Evolutionary conservation across 805 yeast genomes (phyloP).

Genomic region (Spathaspora arborariae): DNA sequence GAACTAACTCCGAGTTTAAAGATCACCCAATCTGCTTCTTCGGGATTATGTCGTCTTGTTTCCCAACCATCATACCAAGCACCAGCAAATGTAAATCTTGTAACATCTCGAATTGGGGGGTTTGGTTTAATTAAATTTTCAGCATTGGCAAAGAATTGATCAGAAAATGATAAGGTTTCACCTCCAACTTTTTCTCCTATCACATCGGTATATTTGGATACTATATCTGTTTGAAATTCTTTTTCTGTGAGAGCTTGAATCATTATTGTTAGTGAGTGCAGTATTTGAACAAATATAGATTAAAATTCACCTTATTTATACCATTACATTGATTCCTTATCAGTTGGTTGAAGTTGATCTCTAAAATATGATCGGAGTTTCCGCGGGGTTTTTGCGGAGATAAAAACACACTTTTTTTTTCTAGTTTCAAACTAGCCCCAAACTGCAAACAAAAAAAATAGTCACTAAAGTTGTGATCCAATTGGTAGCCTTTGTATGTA

Average conservation of each 20-base stretch:
- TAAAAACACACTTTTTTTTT: too few species aligned
- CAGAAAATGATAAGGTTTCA: conserved; percentile 61
- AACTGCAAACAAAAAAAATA: too few species aligned
- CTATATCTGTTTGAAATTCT: conserved; percentile 45
- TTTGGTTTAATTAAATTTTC: conserved; percentile 77
- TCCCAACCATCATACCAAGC: conserved; percentile 99
- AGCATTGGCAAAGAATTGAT: conserved; percentile 96
- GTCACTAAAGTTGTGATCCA: too few species aligned
- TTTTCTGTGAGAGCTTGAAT: conserved; percentile 18
- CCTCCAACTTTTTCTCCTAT: conserved; percentile 86
- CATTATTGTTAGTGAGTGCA: conserved; percentile 7
- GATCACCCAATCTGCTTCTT: conserved; percentile 83
- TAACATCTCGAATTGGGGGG: conserved; percentile 77
- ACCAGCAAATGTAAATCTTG: conserved; percentile 76
- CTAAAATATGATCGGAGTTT: too few species aligned
- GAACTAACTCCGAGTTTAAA: conserved; percentile 78
- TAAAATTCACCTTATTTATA: background rate
- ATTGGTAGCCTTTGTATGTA: too few species aligned
- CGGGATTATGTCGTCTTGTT: conserved; percentile 87
- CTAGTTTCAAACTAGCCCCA: too few species aligned
- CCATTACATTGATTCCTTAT: too few species aligned
- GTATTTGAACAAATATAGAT: background rate
- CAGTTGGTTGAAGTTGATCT: too few species aligned
- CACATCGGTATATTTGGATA: conserved; percentile 65
- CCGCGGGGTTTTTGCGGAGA: too few species aligned